phyloP scores from a whole-genome alignment of 805 yeast species.

The Grigorovia humatica region DNA sequence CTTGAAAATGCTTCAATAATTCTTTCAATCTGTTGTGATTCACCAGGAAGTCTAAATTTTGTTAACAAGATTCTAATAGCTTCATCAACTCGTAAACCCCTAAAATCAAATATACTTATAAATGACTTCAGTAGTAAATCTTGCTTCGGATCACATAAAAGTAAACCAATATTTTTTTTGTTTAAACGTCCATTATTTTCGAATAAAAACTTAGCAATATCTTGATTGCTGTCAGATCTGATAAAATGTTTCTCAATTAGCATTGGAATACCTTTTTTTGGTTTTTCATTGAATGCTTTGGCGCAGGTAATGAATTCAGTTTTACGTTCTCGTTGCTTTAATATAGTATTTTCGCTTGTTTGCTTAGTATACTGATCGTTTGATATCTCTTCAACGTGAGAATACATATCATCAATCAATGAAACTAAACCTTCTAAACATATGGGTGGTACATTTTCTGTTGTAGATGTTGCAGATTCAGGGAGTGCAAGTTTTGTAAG shows the following conservation, averaged over 20 bases:
- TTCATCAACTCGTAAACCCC: conserved; percentile 78
- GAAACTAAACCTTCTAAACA: conserved; percentile 82
- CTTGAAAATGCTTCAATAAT: conserved; percentile 79
- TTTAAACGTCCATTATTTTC: conserved; percentile 73
- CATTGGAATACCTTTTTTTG: conserved; percentile 60
- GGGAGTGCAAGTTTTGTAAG: conserved; percentile 75
- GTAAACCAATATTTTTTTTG: conserved; percentile 81
- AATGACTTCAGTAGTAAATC: conserved; percentile 50
- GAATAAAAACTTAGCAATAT: conserved; percentile 67
- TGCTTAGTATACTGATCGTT: conserved; percentile 18
- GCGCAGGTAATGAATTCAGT: conserved; percentile 71
- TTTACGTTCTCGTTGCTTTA: conserved; percentile 39
- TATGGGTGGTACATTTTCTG: conserved; percentile 84
- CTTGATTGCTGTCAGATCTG: conserved; percentile 39
- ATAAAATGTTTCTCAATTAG: conserved; percentile 61
- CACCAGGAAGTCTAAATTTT: conserved; percentile 90
- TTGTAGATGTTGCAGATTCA: conserved; percentile 67
- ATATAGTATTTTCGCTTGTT: conserved; percentile 12
- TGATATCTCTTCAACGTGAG: conserved; percentile 26
- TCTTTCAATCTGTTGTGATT: conserved; percentile 92
- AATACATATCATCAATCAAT: conserved; percentile 53
- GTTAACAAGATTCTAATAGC: conserved; percentile 75
- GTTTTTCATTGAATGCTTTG: conserved; percentile 64
- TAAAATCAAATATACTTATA: conserved; percentile 63
- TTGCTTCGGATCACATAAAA: conserved; percentile 67